phyloP scores from a whole-genome alignment of 2,329 filamentous ascomycete genomes.

The Furcasterigmium furcatum region DNA sequence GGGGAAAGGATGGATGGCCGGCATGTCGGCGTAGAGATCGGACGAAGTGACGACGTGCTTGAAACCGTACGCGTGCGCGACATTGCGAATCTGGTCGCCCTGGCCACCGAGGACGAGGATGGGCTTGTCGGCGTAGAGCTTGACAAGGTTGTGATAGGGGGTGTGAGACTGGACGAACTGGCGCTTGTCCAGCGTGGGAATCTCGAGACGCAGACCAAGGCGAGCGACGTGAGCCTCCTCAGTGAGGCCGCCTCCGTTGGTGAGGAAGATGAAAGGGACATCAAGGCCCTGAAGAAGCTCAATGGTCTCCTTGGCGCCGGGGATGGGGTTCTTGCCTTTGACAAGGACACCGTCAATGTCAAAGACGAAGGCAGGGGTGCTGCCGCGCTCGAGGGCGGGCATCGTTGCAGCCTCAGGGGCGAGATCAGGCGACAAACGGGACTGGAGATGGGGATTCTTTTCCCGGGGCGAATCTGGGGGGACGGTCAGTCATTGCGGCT shows the following conservation, averaged over 20 bases:
- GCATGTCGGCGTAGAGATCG: conserved; percentile 19
- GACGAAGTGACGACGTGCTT: conserved; percentile 31
- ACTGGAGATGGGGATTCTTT: neutral
- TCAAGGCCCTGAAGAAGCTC: conserved; percentile 53
- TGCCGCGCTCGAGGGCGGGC: neutral
- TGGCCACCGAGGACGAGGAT: conserved; percentile 53
- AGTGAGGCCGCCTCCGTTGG: conserved; percentile 69
- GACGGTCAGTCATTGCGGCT: no score
- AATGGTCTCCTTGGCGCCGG: conserved; percentile 58
- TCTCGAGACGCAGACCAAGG: conserved; percentile 45
- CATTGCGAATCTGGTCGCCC: conserved; percentile 20
- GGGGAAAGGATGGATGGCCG: conserved; percentile 25
- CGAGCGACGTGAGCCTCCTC: conserved; percentile 60
- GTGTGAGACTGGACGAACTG: conserved; percentile 72
- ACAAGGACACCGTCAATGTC: conserved; percentile 69
- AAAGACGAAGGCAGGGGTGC: conserved; percentile 23
- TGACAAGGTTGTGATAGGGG: conserved; percentile 59
- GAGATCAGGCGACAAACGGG: no score
- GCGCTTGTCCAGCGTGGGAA: conserved; percentile 42
- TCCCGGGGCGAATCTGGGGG: neutral
- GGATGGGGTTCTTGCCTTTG: conserved; percentile 59
- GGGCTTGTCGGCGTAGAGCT: conserved; percentile 42
- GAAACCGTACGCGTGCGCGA: conserved; percentile 28
- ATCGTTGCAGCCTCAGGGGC: no score
- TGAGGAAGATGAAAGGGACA: conserved; percentile 71